Base-by-base conservation (phyloP, 2,329 filamentous ascomycete species). In the Cladophialophora bantiana region DNA sequence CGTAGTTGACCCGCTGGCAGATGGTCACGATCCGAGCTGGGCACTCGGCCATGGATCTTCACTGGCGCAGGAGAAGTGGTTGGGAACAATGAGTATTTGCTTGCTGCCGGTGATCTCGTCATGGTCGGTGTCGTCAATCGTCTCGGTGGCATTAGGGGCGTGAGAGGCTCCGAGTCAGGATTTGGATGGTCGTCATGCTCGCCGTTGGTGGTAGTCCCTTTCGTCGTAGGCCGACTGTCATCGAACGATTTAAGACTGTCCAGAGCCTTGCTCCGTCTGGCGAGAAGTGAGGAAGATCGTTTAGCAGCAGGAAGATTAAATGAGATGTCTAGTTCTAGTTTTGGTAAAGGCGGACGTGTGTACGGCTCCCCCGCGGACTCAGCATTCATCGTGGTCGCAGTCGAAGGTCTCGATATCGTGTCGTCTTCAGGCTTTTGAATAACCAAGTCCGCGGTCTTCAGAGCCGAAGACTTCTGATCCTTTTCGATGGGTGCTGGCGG, bases 71-170 rank as follows among this genome's bases (percentile, higher is more conserved):
- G 63, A 45, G 69, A 67, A 15, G 71, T 67, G 20, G 64, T 62
- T 32, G 71, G 71, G 36, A 73, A 73, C 12, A 73, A 38, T 12
- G 71, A 73, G 56, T 73, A 73, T 64, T 71, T 72, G 52, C 65
- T 67, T 12, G 48, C 63, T n/a, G 64, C 64, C 7, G 68, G 66
- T 7, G 65, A 66, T 50, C 54, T 67, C 18, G 62, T 62, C 35
- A 58, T 58, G 12, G 63, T 66, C 20, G 67, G 65, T 7, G 59
- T 69, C 10, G 57, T 67, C n/a, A 68, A 38, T n/a, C 52, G 56
- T 65, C 64, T 59, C 4, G 69, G 69, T 42, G 65, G 68, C 42
- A 62, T 53, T 20, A 64, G 59, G 13, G 69, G 69, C 12, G 65
- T 66, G 13, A 53, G 54, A 20, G 55, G 34, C n/a, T 66, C 67